A percentile compares a stretch with the other conserved stretches of the same genome.
Evolutionary conservation across 805 yeast genomes (phyloP).

Genomic region (Kuraishia capsulata): DNA sequence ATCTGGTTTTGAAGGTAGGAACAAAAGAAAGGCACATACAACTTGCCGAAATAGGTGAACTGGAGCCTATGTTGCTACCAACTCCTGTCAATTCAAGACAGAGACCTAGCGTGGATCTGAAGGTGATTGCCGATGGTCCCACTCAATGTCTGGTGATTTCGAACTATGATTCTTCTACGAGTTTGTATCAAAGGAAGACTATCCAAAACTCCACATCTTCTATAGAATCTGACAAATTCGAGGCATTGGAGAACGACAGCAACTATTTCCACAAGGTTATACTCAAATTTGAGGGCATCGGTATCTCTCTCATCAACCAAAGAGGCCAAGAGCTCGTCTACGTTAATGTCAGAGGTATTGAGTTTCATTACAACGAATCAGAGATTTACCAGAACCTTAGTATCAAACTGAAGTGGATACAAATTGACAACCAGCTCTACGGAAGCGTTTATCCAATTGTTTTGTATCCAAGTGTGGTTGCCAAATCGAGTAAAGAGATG

Average conservation of each 20-base stretch:
- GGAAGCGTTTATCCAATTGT: slow-evolving; percentile 86
- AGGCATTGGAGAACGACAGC: slow-evolving; percentile 44
- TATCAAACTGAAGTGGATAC: slow-evolving; percentile 86
- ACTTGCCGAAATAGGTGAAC: slow-evolving; percentile 86
- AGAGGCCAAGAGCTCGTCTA: slow-evolving; percentile 74
- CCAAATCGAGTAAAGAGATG: slow-evolving; percentile 76
- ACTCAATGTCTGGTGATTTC: slow-evolving; percentile 81
- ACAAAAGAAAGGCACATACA: slow-evolving; percentile 73
- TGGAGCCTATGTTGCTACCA: slow-evolving; percentile 78
- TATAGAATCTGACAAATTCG: slow-evolving; percentile 36
- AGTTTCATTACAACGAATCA: slow-evolving; percentile 72
- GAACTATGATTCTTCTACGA: slow-evolving; percentile 67
- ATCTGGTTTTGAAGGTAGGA: slow-evolving; percentile 61
- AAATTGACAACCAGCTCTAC: slow-evolving; percentile 83
- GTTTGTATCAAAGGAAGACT: slow-evolving; percentile 55
- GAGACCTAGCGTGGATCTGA: slow-evolving; percentile 61
- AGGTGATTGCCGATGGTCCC: slow-evolving; percentile 95
- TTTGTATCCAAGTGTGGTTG: slow-evolving; percentile 82
- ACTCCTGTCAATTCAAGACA: slow-evolving; percentile 26
- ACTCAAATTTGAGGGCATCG: slow-evolving; percentile 74
- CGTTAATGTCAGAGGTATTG: slow-evolving; percentile 73
- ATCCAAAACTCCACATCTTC: slow-evolving; percentile 21
- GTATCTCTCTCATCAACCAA: slow-evolving; percentile 73
- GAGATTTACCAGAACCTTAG: slow-evolving; percentile 75
- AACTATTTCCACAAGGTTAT: slow-evolving; percentile 43